A percentile compares a stretch with the other conserved stretches of the same genome.
phyloP scores from a whole-genome alignment of 2,329 filamentous ascomycete genomes.

The Cryphonectria naterciae region DNA sequence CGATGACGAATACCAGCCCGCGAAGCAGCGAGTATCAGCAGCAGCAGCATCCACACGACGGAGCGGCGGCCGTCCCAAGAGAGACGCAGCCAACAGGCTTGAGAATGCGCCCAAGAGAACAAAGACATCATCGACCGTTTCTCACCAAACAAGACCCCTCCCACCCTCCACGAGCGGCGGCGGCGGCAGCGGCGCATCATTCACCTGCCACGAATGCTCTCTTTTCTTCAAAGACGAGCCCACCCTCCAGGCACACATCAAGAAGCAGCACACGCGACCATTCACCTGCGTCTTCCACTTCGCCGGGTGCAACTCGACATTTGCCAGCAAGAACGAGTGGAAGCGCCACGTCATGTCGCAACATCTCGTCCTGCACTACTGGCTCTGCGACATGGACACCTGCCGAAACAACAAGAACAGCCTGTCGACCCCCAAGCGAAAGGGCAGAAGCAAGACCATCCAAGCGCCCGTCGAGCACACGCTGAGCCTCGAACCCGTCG shows the following conservation, averaged over 20 bases:
- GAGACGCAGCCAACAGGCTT: slow-evolving; percentile 28
- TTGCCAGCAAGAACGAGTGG: slow-evolving; percentile 91
- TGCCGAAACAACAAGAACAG: slow-evolving; percentile 48
- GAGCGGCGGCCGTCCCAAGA: slow-evolving; percentile 33
- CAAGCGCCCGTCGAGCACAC: slow-evolving; percentile 15
- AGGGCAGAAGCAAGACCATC: slow-evolving; percentile 20
- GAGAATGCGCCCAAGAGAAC: slow-evolving; percentile 21
- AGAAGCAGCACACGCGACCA: slow-evolving; percentile 59
- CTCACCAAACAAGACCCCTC: slow-evolving; percentile 22
- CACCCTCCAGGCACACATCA: slow-evolving; percentile 54
- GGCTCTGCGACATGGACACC: slow-evolving; percentile 71
- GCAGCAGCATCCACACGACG: slow-evolving; percentile 9
- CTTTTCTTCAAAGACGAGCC: slow-evolving; percentile 50
- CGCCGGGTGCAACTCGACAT: slow-evolving; percentile 75
- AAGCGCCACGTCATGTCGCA: slow-evolving; percentile 84
- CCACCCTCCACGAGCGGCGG: slow-evolving; percentile 16
- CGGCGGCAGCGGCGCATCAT: slow-evolving; percentile 28
- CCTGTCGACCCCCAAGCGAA: slow-evolving; percentile 33
- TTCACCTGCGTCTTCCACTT: slow-evolving; percentile 80
- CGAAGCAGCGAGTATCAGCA: background rate
- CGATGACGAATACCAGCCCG: slow-evolving; percentile 21
- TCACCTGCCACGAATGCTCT: slow-evolving; percentile 43
- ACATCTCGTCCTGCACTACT: slow-evolving; percentile 76
- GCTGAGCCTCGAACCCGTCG: slow-evolving; percentile 23
- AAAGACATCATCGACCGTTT: slow-evolving; percentile 19